Evolutionary conservation across 2,329 filamentous ascomycete species (phyloP).

Genomic region (Aspergillus costaricaensis): DNA sequence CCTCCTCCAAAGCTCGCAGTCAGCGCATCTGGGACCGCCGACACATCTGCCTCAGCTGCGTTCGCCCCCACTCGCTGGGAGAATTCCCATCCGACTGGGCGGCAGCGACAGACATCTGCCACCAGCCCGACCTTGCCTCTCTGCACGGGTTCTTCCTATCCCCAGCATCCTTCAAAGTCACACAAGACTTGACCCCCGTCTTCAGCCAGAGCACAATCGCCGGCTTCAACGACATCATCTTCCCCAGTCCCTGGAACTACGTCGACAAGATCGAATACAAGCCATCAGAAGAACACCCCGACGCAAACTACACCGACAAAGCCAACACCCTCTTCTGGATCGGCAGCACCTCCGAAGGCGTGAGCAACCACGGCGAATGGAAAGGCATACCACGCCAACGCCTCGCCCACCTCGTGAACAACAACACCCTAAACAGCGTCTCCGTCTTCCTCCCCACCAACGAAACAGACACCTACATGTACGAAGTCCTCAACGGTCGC

Average conservation of each 20-base stretch:
- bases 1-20: conserved; percentile 60
- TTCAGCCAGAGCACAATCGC: conserved; percentile 74
- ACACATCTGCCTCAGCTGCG: conserved; percentile 66
- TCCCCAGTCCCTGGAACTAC: conserved; percentile 67
- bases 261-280: conserved; percentile 58
- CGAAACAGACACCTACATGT: conserved; percentile 51
- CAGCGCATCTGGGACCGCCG: conserved; percentile 64
- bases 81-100: conserved; percentile 69
- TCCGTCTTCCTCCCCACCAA: conserved; percentile 59
- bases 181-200: conserved; percentile 68
- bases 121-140: conserved; percentile 73
- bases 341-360: conserved; percentile 63
- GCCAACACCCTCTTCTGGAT: conserved; percentile 72
- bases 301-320: conserved; percentile 62
- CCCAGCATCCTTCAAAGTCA: conserved; percentile 62
- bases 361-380: conserved; percentile 58
- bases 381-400: conserved; percentile 70
- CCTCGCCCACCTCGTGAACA: conserved; percentile 68
- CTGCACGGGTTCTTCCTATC: conserved; percentile 74
- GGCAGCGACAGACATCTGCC: conserved; percentile 66
- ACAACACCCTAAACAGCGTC: conserved; percentile 53
- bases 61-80: conserved; percentile 64
- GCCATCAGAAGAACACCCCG: conserved; percentile 54
- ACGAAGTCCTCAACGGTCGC: conserved; percentile 54
- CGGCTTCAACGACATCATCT: conserved; percentile 74